These are phyloP conservation scores for Hymenoscyphus infarciens DNA, from an alignment of 2,329 filamentous ascomycete genomes.

Conservation along the genomic window DNA sequence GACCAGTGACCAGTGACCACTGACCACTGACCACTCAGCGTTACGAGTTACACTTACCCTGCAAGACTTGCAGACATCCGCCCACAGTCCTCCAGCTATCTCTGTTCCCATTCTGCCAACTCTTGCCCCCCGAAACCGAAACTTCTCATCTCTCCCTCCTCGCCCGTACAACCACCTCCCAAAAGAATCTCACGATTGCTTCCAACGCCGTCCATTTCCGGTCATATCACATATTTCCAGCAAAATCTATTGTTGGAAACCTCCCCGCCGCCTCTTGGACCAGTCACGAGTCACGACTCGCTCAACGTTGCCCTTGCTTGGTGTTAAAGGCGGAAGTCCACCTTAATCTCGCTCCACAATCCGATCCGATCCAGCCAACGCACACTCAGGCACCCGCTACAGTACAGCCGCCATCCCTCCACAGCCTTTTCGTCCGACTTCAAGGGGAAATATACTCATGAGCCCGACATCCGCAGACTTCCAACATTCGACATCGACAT, in stretches of 20 bases:
- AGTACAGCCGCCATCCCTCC: slow-evolving; percentile 26
- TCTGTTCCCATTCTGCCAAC: background rate
- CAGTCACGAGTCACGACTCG: slow-evolving; percentile 4
- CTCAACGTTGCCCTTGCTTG: slow-evolving; percentile 28
- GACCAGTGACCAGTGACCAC: background rate
- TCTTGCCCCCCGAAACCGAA: background rate
- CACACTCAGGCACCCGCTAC: slow-evolving; percentile 28
- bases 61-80: background rate
- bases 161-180: background rate
- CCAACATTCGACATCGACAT: slow-evolving; percentile 27
- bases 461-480: slow-evolving; percentile 16
- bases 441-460: slow-evolving; percentile 18
- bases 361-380: slow-evolving; percentile 32
- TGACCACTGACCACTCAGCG: no score
- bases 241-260: slow-evolving; percentile 12
- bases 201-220: slow-evolving; percentile 6
- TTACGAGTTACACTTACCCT: background rate
- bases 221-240: slow-evolving; percentile 4
- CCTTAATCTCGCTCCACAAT: slow-evolving; percentile 35
- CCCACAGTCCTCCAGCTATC: background rate
- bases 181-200: slow-evolving; percentile 3
- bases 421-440: slow-evolving; percentile 21
- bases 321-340: slow-evolving; percentile 26
- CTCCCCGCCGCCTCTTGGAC: background rate
- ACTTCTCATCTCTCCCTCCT: background rate